Base-by-base conservation (phyloP, 2,329 filamentous ascomycete genomes). In the Aureobasidium sp. region DNA sequence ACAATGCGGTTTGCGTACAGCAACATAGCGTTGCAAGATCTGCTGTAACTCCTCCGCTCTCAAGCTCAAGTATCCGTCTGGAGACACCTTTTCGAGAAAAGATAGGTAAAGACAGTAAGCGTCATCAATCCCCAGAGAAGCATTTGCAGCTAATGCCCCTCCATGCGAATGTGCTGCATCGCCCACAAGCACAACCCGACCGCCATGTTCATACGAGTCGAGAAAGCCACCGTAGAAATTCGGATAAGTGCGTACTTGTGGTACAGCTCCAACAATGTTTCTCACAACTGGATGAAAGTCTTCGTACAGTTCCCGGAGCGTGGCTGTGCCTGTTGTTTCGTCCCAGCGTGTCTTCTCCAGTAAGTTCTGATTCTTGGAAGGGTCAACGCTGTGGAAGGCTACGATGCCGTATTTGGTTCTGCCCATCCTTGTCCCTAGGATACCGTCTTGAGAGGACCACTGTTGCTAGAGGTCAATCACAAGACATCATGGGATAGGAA, bases 91-190 rank as follows among this genome's bases (percentile, higher is more conserved):
- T 4, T 47, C 3, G n/a, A 57, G 19, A n/a, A 57, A n/a, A 3
- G 42, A 59, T 4, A 48, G 44, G 22, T 59, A 59, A 4, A 59
- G 31, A 17, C 42, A 47, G 12, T 72, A 76, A 7, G 74, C 73
- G 65, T 77, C 74, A 49, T 77, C 73, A 31, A 77, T 71, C 1
- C 74, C 73, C 5, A 75, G 67, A 40, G 72, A 74, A 8, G 73
- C 73, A 17, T 74, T 74, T 3, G 74, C 73, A 9, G 73, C 74
- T 61, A 72, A 70, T 15, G 73, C 74, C 27, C 73, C 74, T 17
- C 73, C 73, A 62, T 75, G 72, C 3, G 73, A 70, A 64, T 76
- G 73, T 11, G 73, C 74, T 33, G 74, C 73, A 63, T 76, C 74
- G 3, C 74, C 74, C 7, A 72, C 69, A 2, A 74, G 67, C 0